A percentile compares a stretch with the other conserved stretches of the same genome.
Evolutionary conservation across 2,329 filamentous ascomycete species (phyloP).

Genomic region (Alternaria sp.): DNA sequence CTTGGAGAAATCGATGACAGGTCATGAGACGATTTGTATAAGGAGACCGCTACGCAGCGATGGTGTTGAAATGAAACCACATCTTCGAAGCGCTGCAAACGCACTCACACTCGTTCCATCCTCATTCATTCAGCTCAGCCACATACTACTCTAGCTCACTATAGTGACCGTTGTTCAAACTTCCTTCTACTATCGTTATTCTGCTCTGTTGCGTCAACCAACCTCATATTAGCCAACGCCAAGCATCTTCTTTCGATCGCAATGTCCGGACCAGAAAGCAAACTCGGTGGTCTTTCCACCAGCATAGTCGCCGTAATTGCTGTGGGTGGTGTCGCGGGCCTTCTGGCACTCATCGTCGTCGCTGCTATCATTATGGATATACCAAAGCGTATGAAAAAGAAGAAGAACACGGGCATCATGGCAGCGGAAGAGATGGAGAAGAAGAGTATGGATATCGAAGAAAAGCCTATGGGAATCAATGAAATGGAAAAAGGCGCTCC

Average conservation of each 20-base stretch:
- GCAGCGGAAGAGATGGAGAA: constrained; percentile 16
- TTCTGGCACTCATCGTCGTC: constrained; percentile 20
- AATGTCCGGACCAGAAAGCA: constrained; percentile 7
- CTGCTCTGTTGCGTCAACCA: not conserved
- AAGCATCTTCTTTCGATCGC: not conserved
- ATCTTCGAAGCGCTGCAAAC: not conserved
- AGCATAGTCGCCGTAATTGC: constrained; percentile 22
- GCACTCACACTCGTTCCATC: not conserved
- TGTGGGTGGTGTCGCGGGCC: constrained; percentile 17
- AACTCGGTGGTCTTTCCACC: constrained; percentile 17
- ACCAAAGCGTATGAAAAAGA: constrained; percentile 20
- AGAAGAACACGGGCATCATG: constrained; percentile 12
- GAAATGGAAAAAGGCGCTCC: constrained; percentile 18
- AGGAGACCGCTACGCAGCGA: not conserved
- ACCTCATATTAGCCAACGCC: not conserved
- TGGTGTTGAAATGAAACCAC: not conserved
- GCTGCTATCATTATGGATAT: constrained; percentile 18
- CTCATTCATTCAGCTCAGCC: not conserved
- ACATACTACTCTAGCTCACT: not conserved
- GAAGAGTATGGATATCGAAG: constrained; percentile 13
- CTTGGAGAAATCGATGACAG: not conserved
- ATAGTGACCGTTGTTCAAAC: not conserved
- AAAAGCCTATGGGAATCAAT: not conserved
- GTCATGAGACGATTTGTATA: not conserved
- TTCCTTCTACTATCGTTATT: not conserved